These are phyloP conservation scores for Aspergillus biplanus DNA, from an alignment of 495 filamentous ascomycete genomes.

Conservation along the genomic window DNA sequence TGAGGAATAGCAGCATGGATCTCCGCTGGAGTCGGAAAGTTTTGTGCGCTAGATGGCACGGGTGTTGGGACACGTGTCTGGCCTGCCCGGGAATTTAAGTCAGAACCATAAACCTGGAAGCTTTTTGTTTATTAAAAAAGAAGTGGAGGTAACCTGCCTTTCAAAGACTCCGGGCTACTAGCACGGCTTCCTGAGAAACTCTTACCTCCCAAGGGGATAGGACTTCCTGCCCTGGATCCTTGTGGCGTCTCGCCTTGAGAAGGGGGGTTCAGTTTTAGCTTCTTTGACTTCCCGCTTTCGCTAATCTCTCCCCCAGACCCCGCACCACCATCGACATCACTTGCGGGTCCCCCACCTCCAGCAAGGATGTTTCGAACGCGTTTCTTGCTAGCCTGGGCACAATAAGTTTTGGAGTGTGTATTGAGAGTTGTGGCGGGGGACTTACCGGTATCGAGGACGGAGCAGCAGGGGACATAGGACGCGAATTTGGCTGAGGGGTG, in stretches of 20 bases:
- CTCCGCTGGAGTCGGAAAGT: conserved; percentile 67
- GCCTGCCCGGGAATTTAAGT: conserved; percentile 18
- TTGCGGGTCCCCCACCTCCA: conserved; percentile 64
- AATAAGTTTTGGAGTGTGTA: conserved; percentile 25
- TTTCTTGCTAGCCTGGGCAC: conserved; percentile 47
- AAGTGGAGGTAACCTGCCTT: conserved; percentile 30
- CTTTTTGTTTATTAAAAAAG: background rate
- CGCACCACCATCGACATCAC: conserved; percentile 77
- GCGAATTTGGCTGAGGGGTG: conserved; percentile 59
- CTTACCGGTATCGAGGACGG: conserved; percentile 40
- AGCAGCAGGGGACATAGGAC: conserved; percentile 53
- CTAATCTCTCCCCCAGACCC: conserved; percentile 69
- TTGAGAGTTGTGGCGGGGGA: conserved; percentile 2
- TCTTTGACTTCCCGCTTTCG: conserved; percentile 71
- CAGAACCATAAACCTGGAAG: background rate
- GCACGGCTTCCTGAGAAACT: conserved; percentile 42
- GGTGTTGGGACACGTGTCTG: conserved; percentile 42
- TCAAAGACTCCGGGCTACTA: conserved; percentile 41
- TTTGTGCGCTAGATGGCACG: conserved; percentile 29
- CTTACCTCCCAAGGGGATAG: conserved; percentile 38
- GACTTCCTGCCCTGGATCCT: conserved; percentile 58
- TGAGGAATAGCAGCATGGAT: conserved; percentile 68
- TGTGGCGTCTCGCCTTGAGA: conserved; percentile 59
- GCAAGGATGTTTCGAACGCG: conserved; percentile 45
- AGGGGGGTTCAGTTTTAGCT: conserved; percentile 64